Conservation (phyloP, 495 filamentous ascomycete species). For the Penicillium atrosanguineum region DNA sequence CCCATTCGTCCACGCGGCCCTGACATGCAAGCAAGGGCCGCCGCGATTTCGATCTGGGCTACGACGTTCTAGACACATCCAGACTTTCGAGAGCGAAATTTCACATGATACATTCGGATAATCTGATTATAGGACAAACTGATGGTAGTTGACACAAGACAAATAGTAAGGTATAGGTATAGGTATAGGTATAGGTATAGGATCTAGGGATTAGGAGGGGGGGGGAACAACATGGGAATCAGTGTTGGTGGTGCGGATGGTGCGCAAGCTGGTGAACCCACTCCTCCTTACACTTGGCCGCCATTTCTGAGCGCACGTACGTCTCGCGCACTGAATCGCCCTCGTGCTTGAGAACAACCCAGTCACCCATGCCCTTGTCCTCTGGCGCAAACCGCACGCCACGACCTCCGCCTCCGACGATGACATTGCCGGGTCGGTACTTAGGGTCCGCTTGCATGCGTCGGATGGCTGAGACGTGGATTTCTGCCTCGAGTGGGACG, state of each 20-base stretch:
- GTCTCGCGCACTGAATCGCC: constrained; percentile 67
- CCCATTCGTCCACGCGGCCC: constrained; percentile 3
- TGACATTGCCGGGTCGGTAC: constrained; percentile 80
- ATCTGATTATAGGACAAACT: neutral
- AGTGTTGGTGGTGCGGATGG: neutral
- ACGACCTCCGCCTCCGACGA: constrained; percentile 76
- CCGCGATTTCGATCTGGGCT: constrained; percentile 11
- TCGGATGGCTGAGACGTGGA: constrained; percentile 72
- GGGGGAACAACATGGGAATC: neutral
- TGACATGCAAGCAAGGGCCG: neutral
- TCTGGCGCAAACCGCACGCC: constrained; percentile 61
- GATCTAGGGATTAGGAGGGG: neutral
- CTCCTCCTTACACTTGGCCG: constrained; percentile 25
- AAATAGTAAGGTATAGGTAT: neutral
- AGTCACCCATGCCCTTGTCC: constrained; percentile 67
- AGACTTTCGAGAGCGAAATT: constrained; percentile 4
- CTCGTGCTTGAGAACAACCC: constrained; percentile 61
- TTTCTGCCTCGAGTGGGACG: constrained; percentile 66
- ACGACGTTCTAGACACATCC: constrained; percentile 14
- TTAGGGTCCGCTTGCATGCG: constrained; percentile 62
- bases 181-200: neutral
- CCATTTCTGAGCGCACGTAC: constrained; percentile 44
- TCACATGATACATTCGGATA: neutral
- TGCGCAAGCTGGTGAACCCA: neutral
- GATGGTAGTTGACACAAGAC: neutral